Percentiles rank a stretch among this genome's conserved stretches.
Evolutionary conservation across 371 early-diverging fungal species (phyloP).

Genomic region (Rhizopus delemar): DNA sequence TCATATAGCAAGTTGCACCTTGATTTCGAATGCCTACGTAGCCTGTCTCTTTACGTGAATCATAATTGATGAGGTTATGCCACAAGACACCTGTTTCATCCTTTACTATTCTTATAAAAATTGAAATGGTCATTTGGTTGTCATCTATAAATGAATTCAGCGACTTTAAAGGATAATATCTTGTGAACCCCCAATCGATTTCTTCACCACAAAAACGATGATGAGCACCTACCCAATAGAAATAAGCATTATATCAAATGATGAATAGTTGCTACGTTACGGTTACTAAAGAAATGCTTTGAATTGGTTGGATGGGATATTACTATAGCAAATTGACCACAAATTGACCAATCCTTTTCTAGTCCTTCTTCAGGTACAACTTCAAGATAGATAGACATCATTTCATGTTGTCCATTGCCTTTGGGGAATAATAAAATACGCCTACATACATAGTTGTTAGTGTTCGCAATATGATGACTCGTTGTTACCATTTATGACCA

Average conservation of each 20-base stretch:
- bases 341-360: slow-evolving; percentile 66
- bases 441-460: slow-evolving; percentile 42
- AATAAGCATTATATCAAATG: not conserved
- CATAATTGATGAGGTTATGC: slow-evolving; percentile 89
- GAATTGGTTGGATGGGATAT: slow-evolving; percentile 75
- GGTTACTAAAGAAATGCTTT: slow-evolving; percentile 56
- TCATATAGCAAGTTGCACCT: slow-evolving; percentile 99
- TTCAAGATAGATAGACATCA: slow-evolving; percentile 80
- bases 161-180: slow-evolving; percentile 44
- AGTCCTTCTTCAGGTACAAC: slow-evolving; percentile 69
- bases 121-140: slow-evolving; percentile 66
- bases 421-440: slow-evolving; percentile 85
- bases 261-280: slow-evolving; percentile 47
- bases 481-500: slow-evolving; percentile 58
- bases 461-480: not conserved
- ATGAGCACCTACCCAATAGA: slow-evolving; percentile 51
- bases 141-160: slow-evolving; percentile 32
- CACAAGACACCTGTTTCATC: slow-evolving; percentile 93
- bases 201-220: slow-evolving; percentile 85
- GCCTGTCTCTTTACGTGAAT: slow-evolving; percentile 88
- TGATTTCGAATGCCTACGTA: slow-evolving; percentile 96
- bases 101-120: slow-evolving; percentile 77
- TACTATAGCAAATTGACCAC: slow-evolving; percentile 80
- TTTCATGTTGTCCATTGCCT: slow-evolving; percentile 76
- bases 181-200: slow-evolving; percentile 93